Conservation (phyloP, 306 rosid genomes). For the Ammopiptanthus mongolicus region DNA sequence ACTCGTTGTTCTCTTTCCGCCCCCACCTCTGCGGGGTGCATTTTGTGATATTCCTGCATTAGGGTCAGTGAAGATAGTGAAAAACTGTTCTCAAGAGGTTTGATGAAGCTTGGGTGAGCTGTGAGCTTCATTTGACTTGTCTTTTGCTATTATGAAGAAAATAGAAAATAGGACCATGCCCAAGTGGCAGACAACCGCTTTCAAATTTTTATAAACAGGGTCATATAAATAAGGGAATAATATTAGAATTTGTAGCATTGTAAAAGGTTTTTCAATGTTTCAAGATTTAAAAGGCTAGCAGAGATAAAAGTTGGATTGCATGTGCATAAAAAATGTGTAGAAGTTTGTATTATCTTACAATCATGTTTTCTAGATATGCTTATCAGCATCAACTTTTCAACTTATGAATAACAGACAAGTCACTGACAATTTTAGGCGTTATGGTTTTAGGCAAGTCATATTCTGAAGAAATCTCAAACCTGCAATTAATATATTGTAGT, state of each 20-base stretch:
- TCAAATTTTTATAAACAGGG: not conserved
- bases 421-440: not conserved
- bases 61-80: not conserved
- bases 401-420: not conserved
- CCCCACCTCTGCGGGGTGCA: not conserved
- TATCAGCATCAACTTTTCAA: not conserved
- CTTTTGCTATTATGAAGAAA: not conserved
- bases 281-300: not conserved
- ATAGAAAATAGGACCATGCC: not conserved
- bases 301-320: slow-evolving; percentile 7
- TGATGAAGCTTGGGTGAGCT: slow-evolving; percentile 2
- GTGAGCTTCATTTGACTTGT: not conserved
- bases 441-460: not conserved
- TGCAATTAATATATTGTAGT: not conserved
- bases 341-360: not conserved
- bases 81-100: not conserved
- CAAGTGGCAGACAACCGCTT: not conserved
- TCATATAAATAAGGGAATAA: slow-evolving; percentile 1
- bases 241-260: not conserved
- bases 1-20: not conserved
- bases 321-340: not conserved
- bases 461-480: not conserved
- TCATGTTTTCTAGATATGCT: not conserved
- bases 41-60: slow-evolving; percentile 8
- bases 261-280: not conserved